phyloP scores from a whole-genome alignment of 2,329 filamentous ascomycete genomes.

The Cephalotrichum gorgonifer region DNA sequence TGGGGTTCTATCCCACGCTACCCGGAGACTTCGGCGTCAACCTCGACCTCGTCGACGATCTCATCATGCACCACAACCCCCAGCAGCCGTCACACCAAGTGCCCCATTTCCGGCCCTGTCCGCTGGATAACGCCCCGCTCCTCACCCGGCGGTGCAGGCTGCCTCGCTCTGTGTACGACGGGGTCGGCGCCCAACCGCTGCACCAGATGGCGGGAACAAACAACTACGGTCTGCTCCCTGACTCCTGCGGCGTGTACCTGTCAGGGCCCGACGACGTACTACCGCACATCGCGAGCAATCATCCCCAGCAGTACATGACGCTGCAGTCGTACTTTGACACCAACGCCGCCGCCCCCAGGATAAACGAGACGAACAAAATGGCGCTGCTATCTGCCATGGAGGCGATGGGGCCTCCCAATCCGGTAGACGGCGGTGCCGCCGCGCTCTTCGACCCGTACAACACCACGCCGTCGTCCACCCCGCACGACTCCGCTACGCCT shows the following conservation, averaged over 20 bases:
- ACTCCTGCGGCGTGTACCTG: slow-evolving; percentile 9
- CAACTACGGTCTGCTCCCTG: slow-evolving; percentile 2
- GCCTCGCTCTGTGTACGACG: slow-evolving; percentile 10
- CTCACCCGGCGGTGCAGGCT: slow-evolving; percentile 11
- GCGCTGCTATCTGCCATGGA: slow-evolving; percentile 3
- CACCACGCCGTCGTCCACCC: slow-evolving; percentile 3
- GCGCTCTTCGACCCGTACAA: slow-evolving; percentile 1
- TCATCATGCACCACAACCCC: slow-evolving; percentile 8
- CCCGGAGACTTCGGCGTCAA: slow-evolving; percentile 1
- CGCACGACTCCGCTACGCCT: slow-evolving; percentile 4
- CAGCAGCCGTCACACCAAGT: slow-evolving; percentile 2
- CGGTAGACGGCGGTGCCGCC: background rate
- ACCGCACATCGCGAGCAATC: slow-evolving; percentile 7
- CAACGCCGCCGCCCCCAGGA: slow-evolving; percentile 6
- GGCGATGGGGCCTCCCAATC: slow-evolving; percentile 5
- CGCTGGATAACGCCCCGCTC: slow-evolving; percentile 8
- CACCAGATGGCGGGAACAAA: slow-evolving; percentile 4
- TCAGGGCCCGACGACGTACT: slow-evolving; percentile 7
- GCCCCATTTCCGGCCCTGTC: slow-evolving; percentile 8
- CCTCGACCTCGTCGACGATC: slow-evolving; percentile 3
- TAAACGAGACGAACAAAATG: slow-evolving; percentile 1
- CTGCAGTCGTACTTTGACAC: slow-evolving; percentile 6
- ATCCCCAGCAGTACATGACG: slow-evolving; percentile 7
- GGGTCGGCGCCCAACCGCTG: slow-evolving; percentile 4
- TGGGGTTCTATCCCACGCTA: background rate